These are phyloP conservation scores for Hylodesmum podocarpum DNA, from an alignment of 306 rosid genomes.

Conservation along the genomic window DNA sequence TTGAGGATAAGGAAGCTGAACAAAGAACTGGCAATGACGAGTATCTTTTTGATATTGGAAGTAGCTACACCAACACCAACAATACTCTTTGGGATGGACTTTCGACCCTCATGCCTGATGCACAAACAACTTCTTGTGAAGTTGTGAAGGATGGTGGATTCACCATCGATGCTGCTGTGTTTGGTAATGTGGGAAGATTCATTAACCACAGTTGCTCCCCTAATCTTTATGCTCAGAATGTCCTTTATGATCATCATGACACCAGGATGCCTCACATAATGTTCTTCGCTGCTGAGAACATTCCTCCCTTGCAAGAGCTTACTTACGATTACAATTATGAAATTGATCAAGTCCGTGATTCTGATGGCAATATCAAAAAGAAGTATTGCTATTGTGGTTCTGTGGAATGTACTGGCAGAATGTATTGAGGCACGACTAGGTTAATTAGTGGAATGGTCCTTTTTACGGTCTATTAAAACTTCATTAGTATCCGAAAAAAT, in stretches of 20 bases:
- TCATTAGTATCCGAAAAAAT: background rate
- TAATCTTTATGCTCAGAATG: slow-evolving; percentile 91
- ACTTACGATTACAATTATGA: slow-evolving; percentile 76
- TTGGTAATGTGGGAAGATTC: slow-evolving; percentile 90
- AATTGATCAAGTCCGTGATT: slow-evolving; percentile 73
- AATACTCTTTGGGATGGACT: slow-evolving; percentile 73
- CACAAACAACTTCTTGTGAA: slow-evolving; percentile 46
- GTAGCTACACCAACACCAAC: slow-evolving; percentile 51
- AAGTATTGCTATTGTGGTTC: slow-evolving; percentile 86
- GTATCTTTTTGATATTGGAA: slow-evolving; percentile 90
- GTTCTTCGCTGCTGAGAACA: slow-evolving; percentile 92
- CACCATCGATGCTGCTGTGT: slow-evolving; percentile 81
- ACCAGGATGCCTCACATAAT: slow-evolving; percentile 87
- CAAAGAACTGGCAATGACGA: slow-evolving; percentile 81
- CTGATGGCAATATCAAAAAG: slow-evolving; percentile 72
- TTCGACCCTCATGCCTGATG: slow-evolving; percentile 57
- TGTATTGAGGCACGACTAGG: slow-evolving; percentile 61
- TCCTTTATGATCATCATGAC: slow-evolving; percentile 82
- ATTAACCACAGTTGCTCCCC: slow-evolving; percentile 94
- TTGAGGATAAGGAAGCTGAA: slow-evolving; percentile 87
- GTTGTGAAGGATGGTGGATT: slow-evolving; percentile 56
- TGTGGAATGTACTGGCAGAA: slow-evolving; percentile 71
- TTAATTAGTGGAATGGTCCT: background rate
- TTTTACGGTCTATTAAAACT: background rate
- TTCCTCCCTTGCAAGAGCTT: slow-evolving; percentile 92